Base-by-base conservation (phyloP, 176 grass and related monocot genomes). In the Oryza brachyantha region DNA sequence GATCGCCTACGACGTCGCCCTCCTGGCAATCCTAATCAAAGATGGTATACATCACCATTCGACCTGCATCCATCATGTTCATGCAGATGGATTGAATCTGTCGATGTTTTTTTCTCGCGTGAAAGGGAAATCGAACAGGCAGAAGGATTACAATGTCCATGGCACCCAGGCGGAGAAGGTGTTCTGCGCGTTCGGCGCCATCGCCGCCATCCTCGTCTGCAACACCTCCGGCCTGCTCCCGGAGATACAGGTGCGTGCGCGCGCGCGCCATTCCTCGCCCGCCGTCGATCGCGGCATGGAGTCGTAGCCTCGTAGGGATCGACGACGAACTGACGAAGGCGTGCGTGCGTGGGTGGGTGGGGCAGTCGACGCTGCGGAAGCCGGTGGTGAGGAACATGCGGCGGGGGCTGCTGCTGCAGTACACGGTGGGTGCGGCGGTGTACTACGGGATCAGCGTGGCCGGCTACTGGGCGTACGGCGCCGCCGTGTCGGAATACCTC, bases 221-320 rank as follows among this genome's bases (percentile, higher is more conserved):
- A 97, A 97, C 91, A 97, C 90, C 8, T 89, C 90, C 19, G 93
- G 93, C 2, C 36, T 97, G 73, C 88, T 97, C 31, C 93, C 90
- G 16, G 93, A 97, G 88, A 97, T 97, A 24, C 93, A 94, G 87
- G n/a, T n/a, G n/a, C n/a, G n/a, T n/a, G n/a, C n/a, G n/a, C n/a
- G n/a, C n/a, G n/a, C n/a, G n/a, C n/a, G n/a, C n/a, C n/a, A n/a
- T n/a, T n/a, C n/a, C n/a, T n/a, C n/a, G n/a, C n/a, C n/a, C n/a
- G n/a, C n/a, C n/a, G n/a, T n/a, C n/a, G n/a, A n/a, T n/a, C n/a
- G n/a, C n/a, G n/a, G n/a, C n/a, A n/a, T n/a, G n/a, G n/a, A n/a
- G n/a, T n/a, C n/a, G n/a, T n/a, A n/a, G n/a, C n/a, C n/a, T n/a
- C n/a, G n/a, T n/a, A n/a, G n/a, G n/a, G n/a, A n/a, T n/a, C n/a